A percentile compares a stretch with the other conserved stretches of the same genome.
Conservation (phyloP, 1,139 yeast species). For the Pichia sp. region DNA sequence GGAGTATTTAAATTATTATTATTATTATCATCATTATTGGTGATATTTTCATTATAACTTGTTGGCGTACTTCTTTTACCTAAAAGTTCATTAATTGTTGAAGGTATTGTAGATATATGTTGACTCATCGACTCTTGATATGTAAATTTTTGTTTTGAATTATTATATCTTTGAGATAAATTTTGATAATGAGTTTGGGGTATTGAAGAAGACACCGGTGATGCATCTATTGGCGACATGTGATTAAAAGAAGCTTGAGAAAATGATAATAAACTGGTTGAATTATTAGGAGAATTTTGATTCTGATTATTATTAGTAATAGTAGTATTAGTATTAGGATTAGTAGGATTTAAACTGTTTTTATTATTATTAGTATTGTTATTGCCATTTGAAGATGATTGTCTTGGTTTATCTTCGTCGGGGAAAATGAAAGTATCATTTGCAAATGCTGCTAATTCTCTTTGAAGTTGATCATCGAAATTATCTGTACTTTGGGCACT, state of each 20-base stretch:
- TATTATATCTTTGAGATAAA: conserved; percentile 15
- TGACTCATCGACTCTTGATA: conserved; percentile 16
- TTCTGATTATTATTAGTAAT: conserved; percentile 6
- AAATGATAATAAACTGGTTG: conserved; percentile 11
- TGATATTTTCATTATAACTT: not conserved
- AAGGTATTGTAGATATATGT: conserved; percentile 22
- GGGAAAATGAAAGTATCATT: conserved; percentile 73
- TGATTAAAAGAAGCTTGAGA: conserved; percentile 17
- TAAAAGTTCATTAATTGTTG: conserved; percentile 26
- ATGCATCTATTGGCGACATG: conserved; percentile 14
- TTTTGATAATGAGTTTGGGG: conserved; percentile 15
- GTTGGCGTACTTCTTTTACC: conserved; percentile 5
- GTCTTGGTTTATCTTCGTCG: conserved; percentile 61
- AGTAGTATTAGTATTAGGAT: conserved; percentile 6
- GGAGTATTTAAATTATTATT: not conserved
- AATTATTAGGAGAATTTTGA: not conserved
- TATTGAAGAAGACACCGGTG: conserved; percentile 7
- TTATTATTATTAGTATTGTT: conserved; percentile 5
- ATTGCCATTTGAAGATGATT: conserved; percentile 6
- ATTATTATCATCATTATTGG: not conserved
- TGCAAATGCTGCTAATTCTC: conserved; percentile 74
- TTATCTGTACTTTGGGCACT: conserved; percentile 15
- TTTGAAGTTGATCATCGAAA: conserved; percentile 61
- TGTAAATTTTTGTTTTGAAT: conserved; percentile 13
- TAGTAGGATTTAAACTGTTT: too few relatives aligned